Percentiles rank a stretch among this genome's conserved stretches.
Evolutionary conservation across 305 asterid species (phyloP).

Genomic region (Ajuga reptans): DNA sequence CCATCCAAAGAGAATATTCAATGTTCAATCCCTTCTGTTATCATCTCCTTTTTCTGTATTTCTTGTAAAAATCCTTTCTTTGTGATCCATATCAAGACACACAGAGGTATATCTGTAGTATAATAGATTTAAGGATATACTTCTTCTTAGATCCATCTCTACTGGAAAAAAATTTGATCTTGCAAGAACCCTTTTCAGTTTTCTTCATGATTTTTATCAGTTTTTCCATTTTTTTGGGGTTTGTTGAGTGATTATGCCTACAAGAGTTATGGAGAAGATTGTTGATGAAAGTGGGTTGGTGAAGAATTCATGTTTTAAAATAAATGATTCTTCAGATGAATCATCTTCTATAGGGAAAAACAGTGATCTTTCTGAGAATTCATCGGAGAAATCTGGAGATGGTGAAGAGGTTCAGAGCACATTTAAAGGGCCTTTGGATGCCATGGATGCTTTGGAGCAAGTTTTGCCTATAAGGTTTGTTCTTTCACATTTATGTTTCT

Average conservation of each 20-base stretch:
- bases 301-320: constrained; percentile 14
- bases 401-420: constrained; percentile 71
- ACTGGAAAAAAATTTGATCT: constrained; percentile 15
- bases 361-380: constrained; percentile 60
- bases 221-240: not conserved
- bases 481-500: not conserved
- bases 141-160: constrained; percentile 30
- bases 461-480: constrained; percentile 72
- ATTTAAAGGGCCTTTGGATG: constrained; percentile 49
- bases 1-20: constrained; percentile 33
- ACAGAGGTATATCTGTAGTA: not conserved
- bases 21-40: constrained; percentile 16
- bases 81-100: constrained; percentile 18
- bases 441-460: constrained; percentile 58
- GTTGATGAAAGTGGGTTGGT: constrained; percentile 26
- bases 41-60: not conserved
- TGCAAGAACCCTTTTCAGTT: constrained; percentile 19
- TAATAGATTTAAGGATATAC: not conserved
- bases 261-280: constrained; percentile 33
- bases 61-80: not conserved
- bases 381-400: constrained; percentile 42
- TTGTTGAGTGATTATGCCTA: constrained; percentile 30
- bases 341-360: constrained; percentile 81
- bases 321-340: constrained; percentile 29
- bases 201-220: not conserved